phyloP scores from a whole-genome alignment of 2,329 filamentous ascomycete genomes.

The Fusarium humuli region DNA sequence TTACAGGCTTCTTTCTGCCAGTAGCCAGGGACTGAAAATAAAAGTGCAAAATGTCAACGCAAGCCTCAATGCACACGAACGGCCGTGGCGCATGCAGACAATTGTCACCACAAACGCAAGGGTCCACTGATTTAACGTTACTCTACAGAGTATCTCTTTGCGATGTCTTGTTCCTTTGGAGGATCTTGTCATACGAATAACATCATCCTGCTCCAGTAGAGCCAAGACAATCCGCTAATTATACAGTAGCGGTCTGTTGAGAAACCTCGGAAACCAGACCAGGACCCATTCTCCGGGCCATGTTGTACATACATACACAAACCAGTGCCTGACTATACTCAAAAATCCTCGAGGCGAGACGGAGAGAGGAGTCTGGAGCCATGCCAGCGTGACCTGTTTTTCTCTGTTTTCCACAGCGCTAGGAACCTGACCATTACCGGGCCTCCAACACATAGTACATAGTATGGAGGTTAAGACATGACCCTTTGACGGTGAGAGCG shows the following conservation, averaged over 20 bases:
- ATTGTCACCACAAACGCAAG: not conserved
- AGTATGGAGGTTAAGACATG: not conserved
- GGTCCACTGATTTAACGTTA: slow-evolving; percentile 9
- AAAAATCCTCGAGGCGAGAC: slow-evolving; percentile 13
- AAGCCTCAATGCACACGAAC: slow-evolving; percentile 25
- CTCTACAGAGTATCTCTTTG: slow-evolving; percentile 13
- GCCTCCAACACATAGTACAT: slow-evolving; percentile 21
- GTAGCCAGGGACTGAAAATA: not conserved
- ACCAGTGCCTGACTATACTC: slow-evolving; percentile 7
- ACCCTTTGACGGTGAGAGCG: slow-evolving; percentile 17
- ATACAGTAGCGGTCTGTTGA: slow-evolving; percentile 33
- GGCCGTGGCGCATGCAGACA: slow-evolving; percentile 33
- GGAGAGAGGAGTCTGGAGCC: slow-evolving; percentile 27
- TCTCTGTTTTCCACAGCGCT: slow-evolving; percentile 27
- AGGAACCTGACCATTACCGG: slow-evolving; percentile 26
- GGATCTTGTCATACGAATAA: slow-evolving; percentile 13
- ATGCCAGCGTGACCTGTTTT: slow-evolving; percentile 33
- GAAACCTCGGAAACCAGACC: slow-evolving; percentile 25
- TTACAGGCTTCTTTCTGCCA: slow-evolving; percentile 4
- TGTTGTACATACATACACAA: slow-evolving; percentile 16
- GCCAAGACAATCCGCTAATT: slow-evolving; percentile 12
- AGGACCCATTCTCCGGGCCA: slow-evolving; percentile 27
- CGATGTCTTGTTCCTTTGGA: slow-evolving; percentile 8
- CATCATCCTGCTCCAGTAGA: slow-evolving; percentile 1
- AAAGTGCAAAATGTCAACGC: slow-evolving; percentile 26